Percentiles rank a stretch among this genome's conserved stretches.
phyloP scores from a whole-genome alignment of 2,329 filamentous ascomycete genomes.

The Sarocladium brachiariae region DNA sequence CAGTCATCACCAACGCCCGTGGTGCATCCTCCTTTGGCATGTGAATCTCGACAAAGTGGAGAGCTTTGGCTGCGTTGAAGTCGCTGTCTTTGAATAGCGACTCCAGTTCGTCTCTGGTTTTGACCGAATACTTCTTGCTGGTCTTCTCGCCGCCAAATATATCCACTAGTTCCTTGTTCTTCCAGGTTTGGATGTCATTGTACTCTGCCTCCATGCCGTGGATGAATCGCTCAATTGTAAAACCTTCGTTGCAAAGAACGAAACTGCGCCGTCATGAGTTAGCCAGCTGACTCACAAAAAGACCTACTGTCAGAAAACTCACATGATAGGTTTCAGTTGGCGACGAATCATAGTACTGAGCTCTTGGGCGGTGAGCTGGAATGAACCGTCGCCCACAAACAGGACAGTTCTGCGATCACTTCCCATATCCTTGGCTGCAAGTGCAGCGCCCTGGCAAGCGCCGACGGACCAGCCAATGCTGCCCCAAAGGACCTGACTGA shows the following conservation, averaged over 20 bases:
- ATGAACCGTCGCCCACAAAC: constrained; percentile 83
- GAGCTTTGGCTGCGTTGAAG: constrained; percentile 49
- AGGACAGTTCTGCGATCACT: constrained; percentile 63
- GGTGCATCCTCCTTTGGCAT: constrained; percentile 78
- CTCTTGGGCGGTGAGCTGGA: constrained; percentile 81
- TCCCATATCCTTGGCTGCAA: constrained; percentile 62
- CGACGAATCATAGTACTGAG: constrained; percentile 76
- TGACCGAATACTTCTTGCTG: constrained; percentile 58
- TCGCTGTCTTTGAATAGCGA: constrained; percentile 55
- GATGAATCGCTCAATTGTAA: constrained; percentile 83
- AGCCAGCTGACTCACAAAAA: constrained; percentile 11
- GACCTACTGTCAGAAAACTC: constrained; percentile 25
- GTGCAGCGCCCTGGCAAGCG: constrained; percentile 57
- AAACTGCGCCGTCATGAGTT: constrained; percentile 42
- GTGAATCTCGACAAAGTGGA: constrained; percentile 74
- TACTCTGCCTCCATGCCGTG: constrained; percentile 74
- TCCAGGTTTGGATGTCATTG: constrained; percentile 75
- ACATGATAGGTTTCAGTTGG: constrained; percentile 69
- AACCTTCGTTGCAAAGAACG: constrained; percentile 81
- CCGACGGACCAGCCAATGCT: constrained; percentile 56
- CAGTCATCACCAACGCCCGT: constrained; percentile 59
- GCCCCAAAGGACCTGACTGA: constrained; percentile 73
- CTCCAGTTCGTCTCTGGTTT: constrained; percentile 62
- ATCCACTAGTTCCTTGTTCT: constrained; percentile 59
- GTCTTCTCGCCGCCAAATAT: constrained; percentile 60